Evolutionary conservation across 345 rosid species (phyloP), one percentile per base, ranked within the genome.

Genomic region (Eucalyptus pauciflora): DNA sequence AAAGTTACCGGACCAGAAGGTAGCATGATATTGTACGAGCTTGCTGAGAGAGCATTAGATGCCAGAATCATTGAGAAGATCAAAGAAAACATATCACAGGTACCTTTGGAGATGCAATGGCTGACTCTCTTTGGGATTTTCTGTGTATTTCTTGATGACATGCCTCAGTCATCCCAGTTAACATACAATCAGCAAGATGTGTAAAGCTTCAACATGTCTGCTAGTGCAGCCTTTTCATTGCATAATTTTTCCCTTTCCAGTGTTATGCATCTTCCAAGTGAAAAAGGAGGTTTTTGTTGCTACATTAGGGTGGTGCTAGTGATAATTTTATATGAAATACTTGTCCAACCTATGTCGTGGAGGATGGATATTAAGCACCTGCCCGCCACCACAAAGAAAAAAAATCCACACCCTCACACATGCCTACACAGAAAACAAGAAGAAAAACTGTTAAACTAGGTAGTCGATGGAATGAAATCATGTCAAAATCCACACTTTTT

Each of bases 1-100:
- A 96, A 94, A 94, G 96, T 95, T 37, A 94, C 49, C 91, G 96
- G 98, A 58, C 98, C 98, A 48, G 99, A 98, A 91, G 99, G 99
- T 79, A 95, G 37, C 91, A 92, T 92, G 54, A 49, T 95, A 90
- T 91, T 93, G 86, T 98, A 96, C 86, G 96, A 95, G 91, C 97
- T 98, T 89, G 99, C 99, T 27, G 99, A 95, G 95, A 97, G 99
- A 94, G 98, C 98, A 45, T 91, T 94, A 87, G 99, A 98, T 91
- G 92, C 93, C 10, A 94, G 94, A 86, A 91, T 95, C 54, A 91
- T 86, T 5, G 96, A 94, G 86, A 95, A 88, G 89, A 90, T 96
- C 52, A 97, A 95, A 90, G 96, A 95, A 86, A 93, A 96, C 89
- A 93, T 98, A 81, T 90, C 98, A 56, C 96, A 96, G 97, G 99